phyloP scores from a whole-genome alignment of 805 yeast genomes.

The Starmerella geochares region DNA sequence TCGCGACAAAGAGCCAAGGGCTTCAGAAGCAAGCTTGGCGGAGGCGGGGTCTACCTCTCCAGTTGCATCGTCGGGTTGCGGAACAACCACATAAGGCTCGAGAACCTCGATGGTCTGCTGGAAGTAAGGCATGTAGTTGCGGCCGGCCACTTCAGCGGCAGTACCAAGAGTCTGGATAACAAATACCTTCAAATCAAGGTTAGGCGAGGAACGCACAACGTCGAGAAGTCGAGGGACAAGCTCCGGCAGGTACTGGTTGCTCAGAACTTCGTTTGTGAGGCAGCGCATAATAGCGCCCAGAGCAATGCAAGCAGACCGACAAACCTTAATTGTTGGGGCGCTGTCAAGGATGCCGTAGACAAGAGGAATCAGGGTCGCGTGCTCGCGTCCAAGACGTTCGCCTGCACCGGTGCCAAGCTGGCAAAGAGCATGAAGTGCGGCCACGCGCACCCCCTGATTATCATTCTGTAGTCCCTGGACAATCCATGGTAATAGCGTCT shows the following conservation, averaged over 20 bases:
- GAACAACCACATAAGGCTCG: constrained; percentile 58
- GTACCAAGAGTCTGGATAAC: constrained; percentile 91
- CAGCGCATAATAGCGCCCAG: constrained; percentile 86
- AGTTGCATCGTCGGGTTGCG: constrained; percentile 54
- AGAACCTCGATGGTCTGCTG: constrained; percentile 66
- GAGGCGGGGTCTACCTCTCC: constrained; percentile 69
- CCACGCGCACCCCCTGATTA: constrained; percentile 65
- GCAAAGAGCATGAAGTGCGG: constrained; percentile 73
- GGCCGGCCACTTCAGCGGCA: constrained; percentile 91
- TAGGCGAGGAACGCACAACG: constrained; percentile 66
- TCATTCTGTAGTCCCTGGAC: constrained; percentile 68
- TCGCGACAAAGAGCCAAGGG: constrained; percentile 87
- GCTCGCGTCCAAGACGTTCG: constrained; percentile 73
- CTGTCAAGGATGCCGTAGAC: constrained; percentile 78
- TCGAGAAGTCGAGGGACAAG: constrained; percentile 80
- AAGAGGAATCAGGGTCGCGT: constrained; percentile 71
- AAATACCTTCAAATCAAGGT: constrained; percentile 44
- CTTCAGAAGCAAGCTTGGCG: constrained; percentile 71
- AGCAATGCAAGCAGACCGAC: constrained; percentile 83
- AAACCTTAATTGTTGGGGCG: constrained; percentile 71
- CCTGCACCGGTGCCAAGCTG: constrained; percentile 75
- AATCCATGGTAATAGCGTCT: constrained; percentile 60
- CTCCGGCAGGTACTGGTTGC: constrained; percentile 66
- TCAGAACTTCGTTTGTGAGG: constrained; percentile 77
- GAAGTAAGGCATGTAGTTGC: constrained; percentile 76